These are phyloP conservation scores for Exophiala viscosa DNA, from an alignment of 2,329 filamentous ascomycete species.

Conservation along the genomic window DNA sequence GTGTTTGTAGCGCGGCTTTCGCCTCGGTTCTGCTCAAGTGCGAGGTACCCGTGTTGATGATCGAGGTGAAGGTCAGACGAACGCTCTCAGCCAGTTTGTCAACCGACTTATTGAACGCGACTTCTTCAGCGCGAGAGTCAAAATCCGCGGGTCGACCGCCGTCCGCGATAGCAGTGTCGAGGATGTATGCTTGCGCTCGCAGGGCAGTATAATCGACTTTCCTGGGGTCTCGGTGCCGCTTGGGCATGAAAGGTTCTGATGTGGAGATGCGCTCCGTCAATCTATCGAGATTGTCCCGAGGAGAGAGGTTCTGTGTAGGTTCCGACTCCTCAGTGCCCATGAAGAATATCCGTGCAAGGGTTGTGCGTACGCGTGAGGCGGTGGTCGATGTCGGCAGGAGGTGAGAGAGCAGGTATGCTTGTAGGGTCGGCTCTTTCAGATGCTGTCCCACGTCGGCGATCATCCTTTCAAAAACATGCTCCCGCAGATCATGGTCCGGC, in stretches of 20 bases:
- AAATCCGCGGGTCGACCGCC: conserved; percentile 39
- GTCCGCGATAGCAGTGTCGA: conserved; percentile 72
- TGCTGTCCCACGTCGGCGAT: conserved; percentile 19
- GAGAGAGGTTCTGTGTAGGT: background rate
- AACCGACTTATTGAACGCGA: conserved; percentile 65
- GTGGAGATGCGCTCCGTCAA: conserved; percentile 22
- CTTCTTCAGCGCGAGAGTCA: conserved; percentile 35
- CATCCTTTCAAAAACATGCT: conserved; percentile 21
- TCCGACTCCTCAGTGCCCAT: conserved; percentile 12
- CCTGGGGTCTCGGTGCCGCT: conserved; percentile 9
- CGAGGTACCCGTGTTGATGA: conserved; percentile 70
- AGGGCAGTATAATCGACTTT: conserved; percentile 63
- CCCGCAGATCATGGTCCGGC: conserved; percentile 10
- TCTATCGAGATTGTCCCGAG: conserved; percentile 10
- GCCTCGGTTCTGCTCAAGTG: conserved; percentile 70
- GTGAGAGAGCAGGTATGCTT: conserved; percentile 39
- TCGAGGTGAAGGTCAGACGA: conserved; percentile 55
- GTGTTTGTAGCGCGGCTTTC: conserved; percentile 69
- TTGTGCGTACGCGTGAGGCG: conserved; percentile 39
- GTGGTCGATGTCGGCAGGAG: conserved; percentile 37
- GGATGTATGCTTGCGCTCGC: conserved; percentile 60
- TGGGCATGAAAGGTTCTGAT: conserved; percentile 23
- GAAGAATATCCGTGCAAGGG: conserved; percentile 34
- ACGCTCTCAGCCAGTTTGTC: conserved; percentile 63
- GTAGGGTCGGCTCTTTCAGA: conserved; percentile 38